Conservation (phyloP, 768 basidiomycete genomes). For the Suillus placidus region DNA sequence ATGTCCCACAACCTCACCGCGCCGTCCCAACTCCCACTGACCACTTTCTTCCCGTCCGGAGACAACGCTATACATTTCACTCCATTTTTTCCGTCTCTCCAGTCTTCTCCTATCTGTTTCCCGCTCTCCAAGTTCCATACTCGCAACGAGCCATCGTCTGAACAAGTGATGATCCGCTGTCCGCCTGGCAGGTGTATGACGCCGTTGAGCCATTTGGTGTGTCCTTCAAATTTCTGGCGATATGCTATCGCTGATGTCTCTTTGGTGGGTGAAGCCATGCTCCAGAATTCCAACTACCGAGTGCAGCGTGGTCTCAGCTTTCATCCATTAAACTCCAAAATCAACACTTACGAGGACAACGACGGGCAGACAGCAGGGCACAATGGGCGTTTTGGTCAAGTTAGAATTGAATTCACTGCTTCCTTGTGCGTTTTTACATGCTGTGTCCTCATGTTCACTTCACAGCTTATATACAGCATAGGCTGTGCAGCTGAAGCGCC, state of each 20-base stretch:
- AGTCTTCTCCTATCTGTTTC: too few species aligned
- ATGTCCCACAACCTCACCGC: too few species aligned
- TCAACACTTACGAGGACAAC: neutral
- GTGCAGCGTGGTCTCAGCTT: neutral
- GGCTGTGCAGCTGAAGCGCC: too few species aligned
- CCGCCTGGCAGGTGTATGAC: neutral
- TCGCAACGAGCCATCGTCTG: neutral
- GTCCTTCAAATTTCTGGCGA: slow-evolving; percentile 1
- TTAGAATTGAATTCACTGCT: neutral
- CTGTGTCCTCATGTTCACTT: too few species aligned
- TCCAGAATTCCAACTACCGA: neutral
- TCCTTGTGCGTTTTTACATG: too few species aligned
- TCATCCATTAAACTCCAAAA: neutral
- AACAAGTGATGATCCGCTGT: neutral
- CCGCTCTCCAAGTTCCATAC: neutral
- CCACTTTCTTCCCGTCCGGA: too few species aligned
- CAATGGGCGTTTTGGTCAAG: neutral
- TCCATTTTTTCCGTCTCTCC: too few species aligned
- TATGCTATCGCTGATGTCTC: neutral
- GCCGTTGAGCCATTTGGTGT: neutral
- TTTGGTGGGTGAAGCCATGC: neutral
- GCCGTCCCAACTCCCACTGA: too few species aligned
- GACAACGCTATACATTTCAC: too few species aligned
- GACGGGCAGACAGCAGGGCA: neutral
- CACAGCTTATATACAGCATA: too few species aligned